Evolutionary conservation across 2,329 filamentous ascomycete genomes (phyloP), one percentile per base, ranked within the genome.

Genomic region (Xylariaceae sp.): DNA sequence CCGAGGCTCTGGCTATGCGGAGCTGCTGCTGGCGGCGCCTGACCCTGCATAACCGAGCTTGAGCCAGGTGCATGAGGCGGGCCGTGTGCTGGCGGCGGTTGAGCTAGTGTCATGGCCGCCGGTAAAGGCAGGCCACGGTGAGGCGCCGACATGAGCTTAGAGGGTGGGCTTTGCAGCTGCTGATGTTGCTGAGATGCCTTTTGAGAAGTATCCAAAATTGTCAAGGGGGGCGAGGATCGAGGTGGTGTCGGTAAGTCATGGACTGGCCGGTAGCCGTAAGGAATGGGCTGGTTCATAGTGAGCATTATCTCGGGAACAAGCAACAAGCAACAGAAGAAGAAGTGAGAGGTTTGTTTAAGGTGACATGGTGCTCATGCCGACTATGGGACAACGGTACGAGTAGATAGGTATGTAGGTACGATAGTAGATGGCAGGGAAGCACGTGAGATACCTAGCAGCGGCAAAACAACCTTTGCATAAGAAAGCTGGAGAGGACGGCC

Each of bases 41-140:
- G 71, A 50, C 69, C 59, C 63, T 71, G 71, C 62, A 70, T 62
- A 62, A 67, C 62, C 15, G 70, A 66, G 35, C 69, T 66, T 37
- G 66, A 69, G 53, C 66, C 63, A 56, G 65, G 61, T 44, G 65
- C 69, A 49, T 71, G 71, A 65, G 69, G 65, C 55, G 65, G 71
- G 55, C 67, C 64, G 58, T 66, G 69, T 62, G 68, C 64, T 55
- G 69, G 67, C 42, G 67, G 67, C 44, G 73, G 63, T 64, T 74
- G 80, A 62, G 84, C 78, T 65, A 87, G 74, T 67, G 82, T 80
- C 82, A 88, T 83, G 72, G 83, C 82, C 68, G 84, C 82, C 74
- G 87, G 86, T 59, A 83, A 83, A 72, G 88, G 88, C 77, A 90
- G 76, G 68, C 84, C 84, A 74, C 87, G 84, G 74, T 87, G 86